Conservation (phyloP, 805 yeast species). For the Saturnispora ahearnii region DNA sequence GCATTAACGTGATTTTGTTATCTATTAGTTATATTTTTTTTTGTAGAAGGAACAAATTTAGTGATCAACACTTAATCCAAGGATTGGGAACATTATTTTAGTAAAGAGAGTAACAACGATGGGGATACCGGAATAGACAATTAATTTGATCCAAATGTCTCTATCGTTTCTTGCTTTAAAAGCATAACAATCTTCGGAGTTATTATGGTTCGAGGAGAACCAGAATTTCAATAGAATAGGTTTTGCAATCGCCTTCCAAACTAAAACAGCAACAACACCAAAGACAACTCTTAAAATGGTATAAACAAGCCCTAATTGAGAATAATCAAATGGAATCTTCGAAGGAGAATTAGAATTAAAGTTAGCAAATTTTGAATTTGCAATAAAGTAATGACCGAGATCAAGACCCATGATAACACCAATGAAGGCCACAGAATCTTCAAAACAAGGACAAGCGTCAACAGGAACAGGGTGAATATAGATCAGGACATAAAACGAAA, state of each 20-base stretch:
- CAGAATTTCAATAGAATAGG: constrained; percentile 50
- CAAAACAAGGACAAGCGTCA: constrained; percentile 94
- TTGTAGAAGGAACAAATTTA: not conserved
- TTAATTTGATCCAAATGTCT: constrained; percentile 65
- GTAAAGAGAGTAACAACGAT: constrained; percentile 34
- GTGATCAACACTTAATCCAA: constrained; percentile 1
- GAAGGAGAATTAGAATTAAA: constrained; percentile 15
- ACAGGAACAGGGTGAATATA: constrained; percentile 74
- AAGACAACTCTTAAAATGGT: constrained; percentile 41
- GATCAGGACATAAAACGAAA: constrained; percentile 41
- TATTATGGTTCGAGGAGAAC: constrained; percentile 25
- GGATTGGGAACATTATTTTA: constrained; percentile 1
- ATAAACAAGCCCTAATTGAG: constrained; percentile 34
- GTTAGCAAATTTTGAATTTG: constrained; percentile 13
- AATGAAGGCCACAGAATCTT: constrained; percentile 86
- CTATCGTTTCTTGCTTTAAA: constrained; percentile 59
- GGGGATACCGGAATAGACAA: constrained; percentile 79
- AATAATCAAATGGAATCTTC: constrained; percentile 34
- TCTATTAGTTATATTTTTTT: not conserved
- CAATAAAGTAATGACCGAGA: constrained; percentile 41
- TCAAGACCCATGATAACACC: constrained; percentile 82
- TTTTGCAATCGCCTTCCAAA: constrained; percentile 72
- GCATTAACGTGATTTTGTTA: not conserved
- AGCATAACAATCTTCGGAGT: constrained; percentile 32
- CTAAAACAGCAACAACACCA: constrained; percentile 53